Base-by-base conservation (phyloP, 129 eudicot species). In the Lactuca saligna region DNA sequence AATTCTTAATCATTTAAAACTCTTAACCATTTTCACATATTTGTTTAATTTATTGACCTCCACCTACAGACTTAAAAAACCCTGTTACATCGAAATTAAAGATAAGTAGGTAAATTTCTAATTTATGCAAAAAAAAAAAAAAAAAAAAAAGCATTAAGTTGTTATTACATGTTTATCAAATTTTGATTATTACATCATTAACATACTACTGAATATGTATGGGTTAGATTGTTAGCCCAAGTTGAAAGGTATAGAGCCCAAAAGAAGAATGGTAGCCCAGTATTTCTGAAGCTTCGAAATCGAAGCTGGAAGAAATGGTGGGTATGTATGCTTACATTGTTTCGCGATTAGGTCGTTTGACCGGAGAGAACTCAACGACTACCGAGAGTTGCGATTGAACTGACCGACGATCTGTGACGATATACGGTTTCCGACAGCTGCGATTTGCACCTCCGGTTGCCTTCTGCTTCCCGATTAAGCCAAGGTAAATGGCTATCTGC, bases 331-430 rank as follows among this genome's bases (percentile, higher is more conserved):
- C 55, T 54, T 46, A 46, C 51, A n/a, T 11, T 25, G 29, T n/a
- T 54, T 14, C 59, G 31, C 77, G 41, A 62, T 74, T 74, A 74
- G 78, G 78, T 74, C 71, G 63, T 74, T 17, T 65, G 65, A 74
- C 78, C 66, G 72, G 48, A 55, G 49, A 55, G 39, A 56, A 55
- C 54, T 62, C 63, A 58, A 65, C 65, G 65, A 73, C 71, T 61
- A 25, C 29, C 76, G 62, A 72, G 62, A 72, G 70, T 62, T 69
- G 75, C 75, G 75, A 44, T 70, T 70, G 58, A 70, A 70, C 75
- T 62, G 10, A 72, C 55, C 78, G 72, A 38, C 78, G 78, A 73
- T 61, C 55, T 61, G 61, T 0, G 42, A n/a, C 78, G 63, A 38
- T 73, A 54, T 31, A 15, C 65, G 71, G 48, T 32, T 35, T 16